Evolutionary conservation across 208 protist genomes (phyloP).

Genomic region (Borovskyia barvae): DNA sequence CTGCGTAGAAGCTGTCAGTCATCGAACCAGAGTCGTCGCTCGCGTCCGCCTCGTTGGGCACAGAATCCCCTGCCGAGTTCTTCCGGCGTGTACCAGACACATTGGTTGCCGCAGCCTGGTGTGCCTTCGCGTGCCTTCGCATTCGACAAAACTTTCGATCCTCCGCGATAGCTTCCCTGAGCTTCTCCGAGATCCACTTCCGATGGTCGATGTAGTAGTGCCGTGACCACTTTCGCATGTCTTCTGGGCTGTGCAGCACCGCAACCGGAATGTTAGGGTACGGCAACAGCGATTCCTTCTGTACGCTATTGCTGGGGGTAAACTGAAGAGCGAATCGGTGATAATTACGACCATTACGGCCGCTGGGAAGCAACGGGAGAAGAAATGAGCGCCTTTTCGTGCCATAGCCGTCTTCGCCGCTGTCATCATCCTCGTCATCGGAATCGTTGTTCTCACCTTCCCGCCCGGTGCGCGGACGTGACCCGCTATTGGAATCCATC

Average conservation of each 20-base stretch:
- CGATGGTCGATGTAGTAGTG: constrained; percentile 66
- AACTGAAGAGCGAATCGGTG: constrained; percentile 70
- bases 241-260: constrained; percentile 45
- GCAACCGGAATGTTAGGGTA: constrained; percentile 64
- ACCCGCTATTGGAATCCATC: no score
- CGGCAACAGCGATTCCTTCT: constrained; percentile 51
- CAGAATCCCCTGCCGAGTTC: background rate
- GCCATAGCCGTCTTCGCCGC: background rate
- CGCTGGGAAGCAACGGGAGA: constrained; percentile 38
- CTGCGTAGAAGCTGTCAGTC: background rate
- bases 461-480: background rate
- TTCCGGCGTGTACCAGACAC: background rate
- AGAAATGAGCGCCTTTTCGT: constrained; percentile 15
- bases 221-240: constrained; percentile 61
- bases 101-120: background rate
- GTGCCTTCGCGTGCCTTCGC: constrained; percentile 2
- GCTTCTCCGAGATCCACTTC: constrained; percentile 49
- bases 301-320: constrained; percentile 49
- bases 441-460: constrained; percentile 17
- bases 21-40: constrained; percentile 15
- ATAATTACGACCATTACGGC: constrained; percentile 21
- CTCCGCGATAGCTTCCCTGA: constrained; percentile 45
- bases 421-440: background rate
- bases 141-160: constrained; percentile 33
- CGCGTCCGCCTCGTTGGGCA: constrained; percentile 17